Evolutionary conservation across 2,329 filamentous ascomycete species (phyloP).

Genomic region (Nothomitra cinnamomea): DNA sequence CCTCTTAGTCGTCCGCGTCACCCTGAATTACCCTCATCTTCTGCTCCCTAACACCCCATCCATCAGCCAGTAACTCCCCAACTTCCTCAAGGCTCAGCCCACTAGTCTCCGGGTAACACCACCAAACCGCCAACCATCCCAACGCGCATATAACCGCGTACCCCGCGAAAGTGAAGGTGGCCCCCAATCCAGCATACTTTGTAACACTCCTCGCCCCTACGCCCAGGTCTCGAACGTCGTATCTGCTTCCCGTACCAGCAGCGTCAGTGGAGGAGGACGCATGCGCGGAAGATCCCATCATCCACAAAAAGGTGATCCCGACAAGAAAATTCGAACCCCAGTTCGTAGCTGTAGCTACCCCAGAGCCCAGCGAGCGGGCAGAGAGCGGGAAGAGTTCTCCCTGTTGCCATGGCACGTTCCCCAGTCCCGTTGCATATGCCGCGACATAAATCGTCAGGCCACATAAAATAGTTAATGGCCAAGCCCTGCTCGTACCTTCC

Average conservation of each 20-base stretch:
- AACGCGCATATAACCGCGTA: slow-evolving; percentile 55
- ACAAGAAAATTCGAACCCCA: slow-evolving; percentile 80
- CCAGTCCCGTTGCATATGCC: slow-evolving; percentile 70
- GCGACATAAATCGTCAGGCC: slow-evolving; percentile 74
- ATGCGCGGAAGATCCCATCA: slow-evolving; percentile 61
- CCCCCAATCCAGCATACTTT: slow-evolving; percentile 34
- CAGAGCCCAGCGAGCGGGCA: slow-evolving; percentile 56
- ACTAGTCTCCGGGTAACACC: slow-evolving; percentile 73
- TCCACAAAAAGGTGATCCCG: slow-evolving; percentile 70
- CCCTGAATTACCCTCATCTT: too few relatives aligned
- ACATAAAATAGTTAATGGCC: slow-evolving; percentile 42
- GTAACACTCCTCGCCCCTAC: slow-evolving; percentile 9
- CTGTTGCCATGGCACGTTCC: slow-evolving; percentile 93
- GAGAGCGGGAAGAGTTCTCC: slow-evolving; percentile 73
- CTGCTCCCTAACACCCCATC: slow-evolving; percentile 39
- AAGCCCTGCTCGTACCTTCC: slow-evolving; percentile 16
- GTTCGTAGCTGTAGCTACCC: slow-evolving; percentile 62
- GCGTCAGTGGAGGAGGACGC: too few relatives aligned
- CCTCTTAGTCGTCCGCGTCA: too few relatives aligned
- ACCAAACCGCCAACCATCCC: slow-evolving; percentile 53
- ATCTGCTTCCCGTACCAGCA: too few relatives aligned
- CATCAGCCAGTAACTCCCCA: slow-evolving; percentile 48
- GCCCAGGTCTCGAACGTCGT: too few relatives aligned
- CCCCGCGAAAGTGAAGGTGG: slow-evolving; percentile 38
- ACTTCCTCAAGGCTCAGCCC: slow-evolving; percentile 71